Evolutionary conservation across 371 early-diverging fungal species (phyloP), one percentile per base, ranked within the genome.

Genomic region (Rhizoclosmatium hyalinum): DNA sequence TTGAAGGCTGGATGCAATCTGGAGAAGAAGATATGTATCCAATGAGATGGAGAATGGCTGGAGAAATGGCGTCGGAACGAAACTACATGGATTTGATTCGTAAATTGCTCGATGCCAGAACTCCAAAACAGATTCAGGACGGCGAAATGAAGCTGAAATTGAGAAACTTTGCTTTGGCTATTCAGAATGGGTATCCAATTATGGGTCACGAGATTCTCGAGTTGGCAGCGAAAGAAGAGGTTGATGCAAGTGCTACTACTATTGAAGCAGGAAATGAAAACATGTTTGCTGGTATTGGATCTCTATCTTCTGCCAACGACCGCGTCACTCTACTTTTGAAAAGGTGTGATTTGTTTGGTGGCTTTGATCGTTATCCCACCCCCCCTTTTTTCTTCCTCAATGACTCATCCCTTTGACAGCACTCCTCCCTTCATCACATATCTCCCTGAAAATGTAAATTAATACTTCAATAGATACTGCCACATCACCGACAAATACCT

Each of bases 221-320:
- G n/a, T 8, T 44, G 6, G 46, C 62, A 2, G 62, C 50, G 6
- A 39, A 39, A 10, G 72, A 72, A 39, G 63, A 72, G 19, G 45
- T 45, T 4, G 72, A 68, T 24, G 32, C 42, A 19, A 39, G 43
- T 14, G 19, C 10, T 6, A 17, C 41, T 17, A 19, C 55, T 5
- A 42, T 57, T 24, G 57, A 32, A n/a, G 32, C 55, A 10, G 69
- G 69, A 12, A 39, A 24, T n/a, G 5, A n/a, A n/a, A 58, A 68
- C 43, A 72, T 72, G 62, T 39, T 72, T 4, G 72, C 72, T 12
- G 72, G 72, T 17, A 10, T 72, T n/a, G 72, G 72, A 45, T 44
- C 62, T 19, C 12, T 47, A 5, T 3, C 43, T 32, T 24, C 62
- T 41, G 62, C 44, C 17, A 47, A 24, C 43, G 19, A 58, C 6